phyloP scores from a whole-genome alignment of 108 stramenopile genomes.

The Pseudonitzschia multiseries region DNA sequence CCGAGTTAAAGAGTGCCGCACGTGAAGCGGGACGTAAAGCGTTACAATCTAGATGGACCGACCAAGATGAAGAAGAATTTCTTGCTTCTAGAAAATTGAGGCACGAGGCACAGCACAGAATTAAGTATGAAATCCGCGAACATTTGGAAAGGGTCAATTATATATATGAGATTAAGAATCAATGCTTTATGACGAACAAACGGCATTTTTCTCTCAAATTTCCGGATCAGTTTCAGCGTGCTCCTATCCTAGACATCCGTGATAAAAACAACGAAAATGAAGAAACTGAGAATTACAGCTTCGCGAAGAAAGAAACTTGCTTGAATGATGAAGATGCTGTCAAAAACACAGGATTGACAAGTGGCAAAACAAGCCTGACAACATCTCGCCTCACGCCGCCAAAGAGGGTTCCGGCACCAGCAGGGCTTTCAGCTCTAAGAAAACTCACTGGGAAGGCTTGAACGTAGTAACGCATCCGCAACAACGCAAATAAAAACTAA shows the following conservation, averaged over 20 bases:
- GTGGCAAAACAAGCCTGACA: background rate
- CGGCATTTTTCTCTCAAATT: constrained; percentile 24
- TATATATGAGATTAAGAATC: constrained; percentile 40
- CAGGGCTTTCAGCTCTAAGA: background rate
- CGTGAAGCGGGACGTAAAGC: constrained; percentile 16
- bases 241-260: constrained; percentile 26
- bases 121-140: constrained; percentile 14
- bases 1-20: constrained; percentile 2
- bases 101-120: constrained; percentile 24
- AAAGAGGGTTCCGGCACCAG: background rate
- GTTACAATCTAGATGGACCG: constrained; percentile 5
- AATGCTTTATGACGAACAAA: constrained; percentile 36
- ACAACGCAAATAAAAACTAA: too few species aligned
- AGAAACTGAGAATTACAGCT: background rate
- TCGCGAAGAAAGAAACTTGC: background rate
- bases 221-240: constrained; percentile 34
- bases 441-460: background rate
- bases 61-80: constrained; percentile 31
- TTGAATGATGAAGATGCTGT: background rate
- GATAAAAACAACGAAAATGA: constrained; percentile 12
- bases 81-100: constrained; percentile 15
- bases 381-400: background rate
- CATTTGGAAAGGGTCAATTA: constrained; percentile 32
- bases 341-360: background rate
- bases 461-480: background rate